phyloP scores from a whole-genome alignment of 345 rosid genomes.

The Psidium guajava region DNA sequence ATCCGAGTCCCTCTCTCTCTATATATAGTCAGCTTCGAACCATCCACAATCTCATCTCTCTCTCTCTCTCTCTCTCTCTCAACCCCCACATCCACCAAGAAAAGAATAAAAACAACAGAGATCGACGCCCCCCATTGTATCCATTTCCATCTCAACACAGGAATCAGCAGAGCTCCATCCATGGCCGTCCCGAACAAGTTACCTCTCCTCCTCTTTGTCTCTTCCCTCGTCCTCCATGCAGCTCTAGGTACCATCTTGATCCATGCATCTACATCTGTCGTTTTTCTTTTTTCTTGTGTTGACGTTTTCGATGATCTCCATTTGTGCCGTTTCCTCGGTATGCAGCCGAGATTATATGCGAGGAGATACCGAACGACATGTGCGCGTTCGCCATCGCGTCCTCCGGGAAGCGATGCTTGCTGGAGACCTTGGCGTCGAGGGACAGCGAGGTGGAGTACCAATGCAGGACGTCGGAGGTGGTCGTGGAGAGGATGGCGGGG shows the following conservation, averaged over 20 bases:
- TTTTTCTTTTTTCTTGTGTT: neutral
- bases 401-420: conserved; percentile 71
- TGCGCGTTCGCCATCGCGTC: conserved; percentile 71
- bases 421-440: conserved; percentile 37
- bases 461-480: conserved; percentile 79
- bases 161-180: neutral
- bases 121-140: neutral
- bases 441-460: conserved; percentile 40
- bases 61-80: neutral
- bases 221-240: conserved; percentile 46
- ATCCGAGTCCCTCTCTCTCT: neutral
- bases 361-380: conserved; percentile 47
- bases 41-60: neutral
- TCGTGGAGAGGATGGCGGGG: conserved; percentile 56
- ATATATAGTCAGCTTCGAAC: neutral
- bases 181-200: conserved; percentile 50
- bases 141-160: neutral
- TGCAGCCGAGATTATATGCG: conserved; percentile 54
- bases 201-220: conserved; percentile 34
- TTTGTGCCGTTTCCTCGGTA: neutral
- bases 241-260: conserved; percentile 34
- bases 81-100: neutral
- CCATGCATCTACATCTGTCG: neutral
- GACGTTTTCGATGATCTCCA: neutral
- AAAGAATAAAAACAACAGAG: neutral